These are phyloP conservation scores for Dictyophora rubrovolvata DNA, from an alignment of 768 basidiomycete species.

Conservation along the genomic window DNA sequence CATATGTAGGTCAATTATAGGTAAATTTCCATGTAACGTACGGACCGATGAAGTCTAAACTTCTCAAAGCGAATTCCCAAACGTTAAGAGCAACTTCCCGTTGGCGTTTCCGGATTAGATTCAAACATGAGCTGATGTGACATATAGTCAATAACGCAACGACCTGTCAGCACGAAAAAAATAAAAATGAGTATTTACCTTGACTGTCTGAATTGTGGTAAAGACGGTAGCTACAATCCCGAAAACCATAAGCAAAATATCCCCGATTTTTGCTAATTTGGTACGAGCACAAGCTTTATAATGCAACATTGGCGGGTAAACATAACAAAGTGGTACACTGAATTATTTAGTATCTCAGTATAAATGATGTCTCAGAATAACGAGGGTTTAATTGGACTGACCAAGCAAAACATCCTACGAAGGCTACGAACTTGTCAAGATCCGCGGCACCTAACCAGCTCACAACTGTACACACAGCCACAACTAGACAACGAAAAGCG, in stretches of 20 bases:
- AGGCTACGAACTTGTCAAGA: constrained; percentile 90
- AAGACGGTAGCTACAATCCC: constrained; percentile 63
- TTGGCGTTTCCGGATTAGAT: too few species aligned
- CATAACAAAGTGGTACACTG: constrained; percentile 88
- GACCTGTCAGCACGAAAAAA: not conserved
- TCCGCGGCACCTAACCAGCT: constrained; percentile 78
- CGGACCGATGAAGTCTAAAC: not conserved
- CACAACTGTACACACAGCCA: constrained; percentile 72
- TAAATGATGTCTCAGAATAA: constrained; percentile 7
- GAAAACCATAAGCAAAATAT: constrained; percentile 68
- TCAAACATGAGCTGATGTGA: constrained; percentile 43
- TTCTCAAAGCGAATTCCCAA: not conserved
- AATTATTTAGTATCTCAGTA: not conserved
- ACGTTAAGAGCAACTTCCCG: not conserved
- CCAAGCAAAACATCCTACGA: constrained; percentile 93
- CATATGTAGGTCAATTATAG: not conserved
- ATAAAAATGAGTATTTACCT: constrained; percentile 30
- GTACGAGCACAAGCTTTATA: constrained; percentile 79
- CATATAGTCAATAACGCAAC: not conserved
- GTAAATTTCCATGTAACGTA: not conserved
- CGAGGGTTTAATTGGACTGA: constrained; percentile 27
- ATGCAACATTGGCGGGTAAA: constrained; percentile 90
- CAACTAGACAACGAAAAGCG: constrained; percentile 62
- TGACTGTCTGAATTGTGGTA: constrained; percentile 71
- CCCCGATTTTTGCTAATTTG: constrained; percentile 48